Evolutionary conservation across 225 moss, liverwort and hornwort species (phyloP).

Genomic region (Lunularia cruciata): DNA sequence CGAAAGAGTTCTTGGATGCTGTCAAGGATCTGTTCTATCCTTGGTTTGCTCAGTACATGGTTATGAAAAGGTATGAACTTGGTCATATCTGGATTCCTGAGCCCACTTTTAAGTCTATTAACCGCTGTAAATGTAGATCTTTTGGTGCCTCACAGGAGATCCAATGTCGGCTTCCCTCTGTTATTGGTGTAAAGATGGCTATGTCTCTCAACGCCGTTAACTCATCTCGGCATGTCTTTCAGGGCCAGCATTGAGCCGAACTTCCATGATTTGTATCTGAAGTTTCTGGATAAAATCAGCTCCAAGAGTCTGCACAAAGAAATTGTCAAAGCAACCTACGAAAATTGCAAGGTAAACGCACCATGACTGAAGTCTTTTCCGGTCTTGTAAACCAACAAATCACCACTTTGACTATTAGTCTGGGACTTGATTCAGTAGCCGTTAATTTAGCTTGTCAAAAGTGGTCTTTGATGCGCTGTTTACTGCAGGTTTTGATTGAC

Average conservation of each 20-base stretch:
- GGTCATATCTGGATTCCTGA: not conserved
- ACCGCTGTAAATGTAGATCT: not conserved
- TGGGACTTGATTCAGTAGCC: too few species aligned
- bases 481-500: too few species aligned
- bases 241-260: conserved; percentile 99
- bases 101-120: too few species aligned
- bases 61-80: conserved; percentile 79
- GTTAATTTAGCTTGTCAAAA: too few species aligned
- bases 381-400: too few species aligned
- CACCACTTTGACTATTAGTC: too few species aligned
- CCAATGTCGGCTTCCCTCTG: too few species aligned
- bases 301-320: conserved; percentile 82
- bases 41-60: conserved; percentile 99
- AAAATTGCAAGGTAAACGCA: conserved; percentile 94
- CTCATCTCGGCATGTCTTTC: conserved; percentile 11
- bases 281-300: conserved; percentile 85
- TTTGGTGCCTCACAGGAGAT: too few species aligned
- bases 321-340: conserved; percentile 91
- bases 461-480: too few species aligned
- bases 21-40: conserved; percentile 73
- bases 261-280: conserved; percentile 94
- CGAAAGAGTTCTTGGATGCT: conserved; percentile 87
- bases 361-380: too few species aligned
- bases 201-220: not conserved
- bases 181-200: not conserved